These are phyloP conservation scores for Cardamine occulta DNA, from an alignment of 345 rosid genomes.

Conservation along the genomic window DNA sequence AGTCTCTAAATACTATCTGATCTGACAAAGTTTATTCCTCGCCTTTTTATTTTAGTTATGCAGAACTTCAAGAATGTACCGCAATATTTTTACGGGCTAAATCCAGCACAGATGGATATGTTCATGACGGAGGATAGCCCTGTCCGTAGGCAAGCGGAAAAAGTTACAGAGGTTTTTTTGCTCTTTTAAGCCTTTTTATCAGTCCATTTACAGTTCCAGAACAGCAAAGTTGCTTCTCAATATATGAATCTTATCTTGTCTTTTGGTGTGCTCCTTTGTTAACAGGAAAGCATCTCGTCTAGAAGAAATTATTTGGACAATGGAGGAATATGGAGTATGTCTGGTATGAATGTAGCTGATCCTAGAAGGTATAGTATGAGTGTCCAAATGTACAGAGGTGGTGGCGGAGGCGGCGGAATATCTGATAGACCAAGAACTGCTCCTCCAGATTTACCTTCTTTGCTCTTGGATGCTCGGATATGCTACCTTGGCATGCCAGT, in stretches of 20 bases:
- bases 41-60: slow-evolving; percentile 57
- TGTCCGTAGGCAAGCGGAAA: slow-evolving; percentile 61
- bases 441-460: slow-evolving; percentile 93
- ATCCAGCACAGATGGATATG: slow-evolving; percentile 84
- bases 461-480: slow-evolving; percentile 86
- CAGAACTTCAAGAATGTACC: slow-evolving; percentile 87
- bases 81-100: slow-evolving; percentile 74
- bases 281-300: slow-evolving; percentile 81
- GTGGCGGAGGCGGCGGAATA: slow-evolving; percentile 58
- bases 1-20: not conserved
- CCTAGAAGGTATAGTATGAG: slow-evolving; percentile 72
- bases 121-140: slow-evolving; percentile 90
- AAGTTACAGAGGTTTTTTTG: slow-evolving; percentile 66
- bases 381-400: slow-evolving; percentile 76
- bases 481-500: slow-evolving; percentile 95
- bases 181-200: slow-evolving; percentile 22
- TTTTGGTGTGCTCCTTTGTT: slow-evolving; percentile 9
- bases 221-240: not conserved
- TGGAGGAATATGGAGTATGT: slow-evolving; percentile 70
- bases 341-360: slow-evolving; percentile 49
- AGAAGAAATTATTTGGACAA: slow-evolving; percentile 59
- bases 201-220: not conserved
- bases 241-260: slow-evolving; percentile 2
- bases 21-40: not conserved
- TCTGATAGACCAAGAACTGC: slow-evolving; percentile 55